A percentile compares a stretch with the other conserved stretches of the same genome.
Evolutionary conservation across 352 stramenopile species (phyloP).

Genomic region (Globisporangium barbulae): DNA sequence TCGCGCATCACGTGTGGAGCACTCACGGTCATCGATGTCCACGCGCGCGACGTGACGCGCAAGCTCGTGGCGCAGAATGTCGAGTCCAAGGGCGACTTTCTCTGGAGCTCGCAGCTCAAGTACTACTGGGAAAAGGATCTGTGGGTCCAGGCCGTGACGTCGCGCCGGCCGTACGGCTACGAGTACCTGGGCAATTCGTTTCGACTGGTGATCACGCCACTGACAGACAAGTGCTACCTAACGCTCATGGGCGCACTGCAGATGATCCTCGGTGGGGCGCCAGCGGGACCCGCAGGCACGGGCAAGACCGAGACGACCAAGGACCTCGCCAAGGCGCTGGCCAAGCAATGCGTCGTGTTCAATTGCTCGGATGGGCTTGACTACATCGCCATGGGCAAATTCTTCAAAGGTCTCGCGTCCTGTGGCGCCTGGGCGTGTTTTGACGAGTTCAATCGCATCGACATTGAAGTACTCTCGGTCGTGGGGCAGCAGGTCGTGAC

Average conservation of each 20-base stretch:
- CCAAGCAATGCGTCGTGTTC: constrained; percentile 95
- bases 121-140: constrained; percentile 95
- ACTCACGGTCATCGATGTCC: constrained; percentile 95
- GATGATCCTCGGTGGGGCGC: constrained; percentile 93
- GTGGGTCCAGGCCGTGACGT: constrained; percentile 89
- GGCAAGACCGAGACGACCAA: constrained; percentile 96
- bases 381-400: constrained; percentile 95
- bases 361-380: constrained; percentile 93
- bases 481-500: constrained; percentile 91
- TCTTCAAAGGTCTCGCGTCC: constrained; percentile 92
- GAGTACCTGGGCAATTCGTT: constrained; percentile 97
- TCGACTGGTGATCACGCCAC: constrained; percentile 93
- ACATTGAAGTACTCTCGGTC: constrained; percentile 87
- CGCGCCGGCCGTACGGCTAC: constrained; percentile 91
- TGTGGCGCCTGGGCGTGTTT: constrained; percentile 93
- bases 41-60: constrained; percentile 93
- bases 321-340: constrained; percentile 92
- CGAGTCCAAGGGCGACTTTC: constrained; percentile 83
- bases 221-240: constrained; percentile 96
- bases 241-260: constrained; percentile 95
- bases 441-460: constrained; percentile 90
- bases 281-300: constrained; percentile 90
- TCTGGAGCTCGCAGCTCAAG: constrained; percentile 85
- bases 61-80: constrained; percentile 90
- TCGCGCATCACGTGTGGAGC: constrained; percentile 88